A percentile compares a stretch with the other conserved stretches of the same genome.
Conservation (phyloP, 2,329 filamentous ascomycete genomes). For the Fusarium camptoceras region DNA sequence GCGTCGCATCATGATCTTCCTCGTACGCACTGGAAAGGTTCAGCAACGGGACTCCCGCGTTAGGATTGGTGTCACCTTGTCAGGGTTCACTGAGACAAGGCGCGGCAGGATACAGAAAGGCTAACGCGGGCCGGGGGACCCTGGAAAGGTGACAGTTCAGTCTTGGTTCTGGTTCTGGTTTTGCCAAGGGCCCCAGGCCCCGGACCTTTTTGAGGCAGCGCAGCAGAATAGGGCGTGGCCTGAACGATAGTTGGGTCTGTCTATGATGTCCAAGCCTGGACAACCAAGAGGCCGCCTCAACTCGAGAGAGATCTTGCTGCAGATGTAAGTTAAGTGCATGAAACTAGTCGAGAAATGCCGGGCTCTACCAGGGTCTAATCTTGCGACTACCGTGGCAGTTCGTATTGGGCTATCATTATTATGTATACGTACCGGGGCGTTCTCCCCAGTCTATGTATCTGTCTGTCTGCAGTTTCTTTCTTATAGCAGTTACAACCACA, state of each 20-base stretch:
- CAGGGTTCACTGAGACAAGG: constrained; percentile 36
- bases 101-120: constrained; percentile 25
- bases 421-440: not conserved
- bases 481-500: not conserved
- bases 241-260: not conserved
- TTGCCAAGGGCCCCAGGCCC: constrained; percentile 4
- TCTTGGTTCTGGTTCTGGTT: not conserved
- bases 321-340: constrained; percentile 15
- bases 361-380: constrained; percentile 25
- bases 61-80: constrained; percentile 26
- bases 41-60: not conserved
- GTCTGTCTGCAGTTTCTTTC: not conserved
- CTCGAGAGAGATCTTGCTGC: constrained; percentile 27
- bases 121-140: constrained; percentile 31
- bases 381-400: constrained; percentile 20
- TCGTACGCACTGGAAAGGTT: constrained; percentile 8
- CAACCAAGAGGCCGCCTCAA: constrained; percentile 20
- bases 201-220: constrained; percentile 3
- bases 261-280: not conserved
- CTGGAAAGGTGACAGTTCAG: constrained; percentile 10
- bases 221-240: constrained; percentile 19
- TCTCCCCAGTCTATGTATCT: not conserved
- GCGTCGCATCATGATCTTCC: constrained; percentile 20
- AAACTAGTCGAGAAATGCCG: constrained; percentile 35
- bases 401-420: constrained; percentile 8